Conservation (phyloP, 164 flowering plant species). For the Paratinospora sagittata region DNA sequence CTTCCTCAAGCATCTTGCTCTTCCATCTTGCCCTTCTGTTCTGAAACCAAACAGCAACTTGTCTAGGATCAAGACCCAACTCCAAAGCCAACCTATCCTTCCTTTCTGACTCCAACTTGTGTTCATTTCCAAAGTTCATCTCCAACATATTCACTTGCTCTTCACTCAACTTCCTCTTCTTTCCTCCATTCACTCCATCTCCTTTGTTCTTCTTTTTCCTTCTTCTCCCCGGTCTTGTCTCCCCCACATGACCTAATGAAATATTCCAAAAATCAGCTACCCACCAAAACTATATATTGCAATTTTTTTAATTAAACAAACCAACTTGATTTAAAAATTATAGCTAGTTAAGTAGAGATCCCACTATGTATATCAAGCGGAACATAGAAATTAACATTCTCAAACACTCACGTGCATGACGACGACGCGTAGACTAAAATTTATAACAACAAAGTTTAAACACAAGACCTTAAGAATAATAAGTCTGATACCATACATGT, state of each 20-base stretch:
- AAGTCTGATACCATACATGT: no score
- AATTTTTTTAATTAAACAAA: no score
- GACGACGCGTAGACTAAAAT: no score
- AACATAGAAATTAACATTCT: no score
- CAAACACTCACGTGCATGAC: no score
- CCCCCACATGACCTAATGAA: conserved; percentile 18
- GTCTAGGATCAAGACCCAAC: conserved; percentile 64
- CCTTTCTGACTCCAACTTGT: conserved; percentile 60
- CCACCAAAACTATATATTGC: no score
- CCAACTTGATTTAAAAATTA: no score
- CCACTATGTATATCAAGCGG: no score
- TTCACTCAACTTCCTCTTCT: conserved; percentile 54
- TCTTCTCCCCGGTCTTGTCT: conserved; percentile 7
- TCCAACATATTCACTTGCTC: conserved; percentile 53
- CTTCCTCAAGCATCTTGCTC: conserved; percentile 66
- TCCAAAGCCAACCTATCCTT: conserved; percentile 57
- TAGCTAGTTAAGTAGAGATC: no score
- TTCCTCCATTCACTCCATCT: conserved; percentile 10
- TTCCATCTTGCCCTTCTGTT: conserved; percentile 73
- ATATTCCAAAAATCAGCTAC: no score
- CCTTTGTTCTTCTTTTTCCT: conserved; percentile 41
- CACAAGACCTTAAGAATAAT: no score
- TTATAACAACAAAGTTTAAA: no score
- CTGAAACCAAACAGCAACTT: conserved; percentile 83
- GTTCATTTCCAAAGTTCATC: conserved; percentile 45